Conservation (phyloP, 2,329 filamentous ascomycete genomes). For the Fusarium sterilihyphosum region DNA sequence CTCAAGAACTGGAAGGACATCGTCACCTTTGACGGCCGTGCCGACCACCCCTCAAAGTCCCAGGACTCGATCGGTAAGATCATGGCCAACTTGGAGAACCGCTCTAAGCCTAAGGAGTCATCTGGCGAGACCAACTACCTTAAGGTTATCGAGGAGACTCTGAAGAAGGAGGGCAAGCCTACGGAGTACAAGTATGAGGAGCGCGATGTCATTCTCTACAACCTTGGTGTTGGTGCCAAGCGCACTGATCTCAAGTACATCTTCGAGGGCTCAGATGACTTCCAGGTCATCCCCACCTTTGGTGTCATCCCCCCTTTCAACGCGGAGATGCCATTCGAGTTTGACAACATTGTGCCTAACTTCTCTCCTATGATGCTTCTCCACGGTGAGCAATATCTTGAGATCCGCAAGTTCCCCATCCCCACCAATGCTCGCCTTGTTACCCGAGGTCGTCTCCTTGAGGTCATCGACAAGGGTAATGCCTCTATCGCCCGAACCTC, state of each 20-base stretch:
- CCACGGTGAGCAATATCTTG: constrained; percentile 98
- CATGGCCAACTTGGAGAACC: constrained; percentile 86
- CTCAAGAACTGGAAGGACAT: constrained; percentile 80
- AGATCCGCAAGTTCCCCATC: constrained; percentile 90
- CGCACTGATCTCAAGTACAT: constrained; percentile 86
- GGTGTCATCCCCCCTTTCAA: constrained; percentile 96
- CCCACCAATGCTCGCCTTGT: constrained; percentile 83
- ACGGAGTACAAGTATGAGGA: constrained; percentile 87
- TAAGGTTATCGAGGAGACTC: constrained; percentile 78
- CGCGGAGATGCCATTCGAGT: constrained; percentile 80
- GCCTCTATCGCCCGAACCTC: constrained; percentile 85
- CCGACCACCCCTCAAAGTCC: constrained; percentile 84
- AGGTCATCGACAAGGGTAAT: constrained; percentile 95
- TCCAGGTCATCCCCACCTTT: constrained; percentile 94
- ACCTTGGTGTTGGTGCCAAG: constrained; percentile 92
- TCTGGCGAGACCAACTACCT: constrained; percentile 71
- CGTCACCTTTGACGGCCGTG: constrained; percentile 84
- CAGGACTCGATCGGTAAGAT: constrained; percentile 81
- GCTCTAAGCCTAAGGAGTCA: constrained; percentile 58
- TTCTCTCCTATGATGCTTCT: constrained; percentile 99
- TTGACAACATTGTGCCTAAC: constrained; percentile 89
- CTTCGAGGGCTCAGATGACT: constrained; percentile 90
- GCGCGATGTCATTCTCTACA: constrained; percentile 92
- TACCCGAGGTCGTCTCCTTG: constrained; percentile 82
- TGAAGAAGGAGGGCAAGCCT: constrained; percentile 74